phyloP scores from a whole-genome alignment of 2,329 filamentous ascomycete genomes.

The Calonectria fujianensis region DNA sequence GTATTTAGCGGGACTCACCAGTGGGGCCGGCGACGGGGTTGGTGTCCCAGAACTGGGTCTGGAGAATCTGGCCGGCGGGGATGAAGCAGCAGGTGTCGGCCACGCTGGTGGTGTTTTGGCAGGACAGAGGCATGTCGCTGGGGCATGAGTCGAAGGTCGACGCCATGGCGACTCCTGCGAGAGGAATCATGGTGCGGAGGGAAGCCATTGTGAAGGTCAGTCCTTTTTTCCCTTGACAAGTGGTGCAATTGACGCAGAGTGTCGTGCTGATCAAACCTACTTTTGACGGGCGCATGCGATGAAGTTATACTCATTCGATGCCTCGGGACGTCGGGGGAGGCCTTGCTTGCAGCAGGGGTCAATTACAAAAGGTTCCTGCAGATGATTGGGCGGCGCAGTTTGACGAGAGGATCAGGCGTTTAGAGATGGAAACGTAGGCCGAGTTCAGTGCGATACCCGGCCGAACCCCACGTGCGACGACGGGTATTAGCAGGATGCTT shows the following conservation, averaged over 20 bases:
- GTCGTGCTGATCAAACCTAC: neutral
- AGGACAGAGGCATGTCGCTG: conserved; percentile 59
- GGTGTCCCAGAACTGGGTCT: conserved; percentile 87
- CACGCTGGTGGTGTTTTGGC: conserved; percentile 77
- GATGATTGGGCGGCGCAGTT: conserved; percentile 30
- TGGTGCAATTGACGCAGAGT: conserved; percentile 6
- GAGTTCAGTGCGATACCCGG: conserved; percentile 39
- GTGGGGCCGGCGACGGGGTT: conserved; percentile 77
- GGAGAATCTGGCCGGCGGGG: conserved; percentile 81
- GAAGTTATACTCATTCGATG: conserved; percentile 17
- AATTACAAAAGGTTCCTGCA: conserved; percentile 6
- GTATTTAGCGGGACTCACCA: conserved; percentile 34
- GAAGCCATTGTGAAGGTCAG: conserved; percentile 36
- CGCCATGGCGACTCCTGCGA: conserved; percentile 38
- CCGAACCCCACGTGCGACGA: conserved; percentile 47
- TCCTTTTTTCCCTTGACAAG: neutral
- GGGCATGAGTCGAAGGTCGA: conserved; percentile 46
- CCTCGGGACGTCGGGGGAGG: conserved; percentile 13
- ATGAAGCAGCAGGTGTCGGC: conserved; percentile 83
- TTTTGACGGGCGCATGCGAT: neutral
- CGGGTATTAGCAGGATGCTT: conserved; percentile 43
- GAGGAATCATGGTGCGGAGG: conserved; percentile 36
- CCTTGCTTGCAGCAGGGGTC: conserved; percentile 21
- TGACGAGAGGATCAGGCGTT: conserved; percentile 48
- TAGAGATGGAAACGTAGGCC: conserved; percentile 13